Base-by-base conservation (phyloP, 2,329 filamentous ascomycete genomes). In the Mariannaea elegans region DNA sequence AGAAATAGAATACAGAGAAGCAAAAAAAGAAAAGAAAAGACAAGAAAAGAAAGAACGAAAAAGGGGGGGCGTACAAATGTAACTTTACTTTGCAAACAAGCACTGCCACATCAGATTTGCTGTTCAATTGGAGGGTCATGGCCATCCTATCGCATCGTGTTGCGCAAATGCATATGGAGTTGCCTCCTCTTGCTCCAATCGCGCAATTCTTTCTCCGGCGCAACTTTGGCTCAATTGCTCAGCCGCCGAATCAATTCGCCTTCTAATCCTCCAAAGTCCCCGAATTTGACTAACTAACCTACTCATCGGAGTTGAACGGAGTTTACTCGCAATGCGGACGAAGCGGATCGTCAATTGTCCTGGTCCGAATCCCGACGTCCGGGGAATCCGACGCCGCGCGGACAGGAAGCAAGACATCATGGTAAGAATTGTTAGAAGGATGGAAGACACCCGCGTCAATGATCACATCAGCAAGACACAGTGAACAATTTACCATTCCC, bases 381-480 rank as follows among this genome's bases (percentile, higher is more conserved):
- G 50, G 47, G 50, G 46, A 45, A 59, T 51, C 56, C 56, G 56
- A 39, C 29, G 50, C 50, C 24, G 50, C 49, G 49, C 50, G 45
- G 50, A 44, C n/a, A 14, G 19, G 16, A 45, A 59, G 42, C 39
- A 13, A 48, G 38, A 45, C 21, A 45, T 13, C 19, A 32, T 41
- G 24, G 50, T 23, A 16, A 18, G 45, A 19, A 10, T 31, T 32
- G 31, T 31, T 3, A 12, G 45, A 44, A n/a, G 42, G 21, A 27
- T 27, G 45, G 13, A 47, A 32, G 24, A 27, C 32, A 12, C 27
- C 23, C 21, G 29, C 21, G 7, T 27, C 31, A 46, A 59, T 56
- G 49, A 65, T 68, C 65, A 58, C 56, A 69, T 67, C 65, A 69
- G 63, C 66, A 62, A 49, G 21, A 19, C 19, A 16, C 36, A 39